phyloP scores from a whole-genome alignment of 2,329 filamentous ascomycete genomes.

The Colletotrichum liaoningense region DNA sequence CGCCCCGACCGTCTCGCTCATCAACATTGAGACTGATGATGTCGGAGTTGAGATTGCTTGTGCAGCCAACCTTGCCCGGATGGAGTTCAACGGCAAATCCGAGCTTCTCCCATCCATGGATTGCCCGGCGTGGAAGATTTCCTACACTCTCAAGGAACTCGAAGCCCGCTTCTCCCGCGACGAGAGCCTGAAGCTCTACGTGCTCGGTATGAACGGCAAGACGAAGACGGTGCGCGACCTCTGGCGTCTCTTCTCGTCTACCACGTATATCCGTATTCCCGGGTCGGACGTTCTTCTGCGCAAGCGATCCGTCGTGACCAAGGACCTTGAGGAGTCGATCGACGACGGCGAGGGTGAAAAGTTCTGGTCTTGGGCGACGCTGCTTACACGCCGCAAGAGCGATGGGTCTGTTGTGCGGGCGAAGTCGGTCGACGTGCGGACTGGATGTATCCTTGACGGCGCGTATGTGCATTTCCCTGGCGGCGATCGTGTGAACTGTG shows the following conservation, averaged over 20 bases:
- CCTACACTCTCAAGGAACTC: slow-evolving; percentile 43
- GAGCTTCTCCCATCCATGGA: slow-evolving; percentile 25
- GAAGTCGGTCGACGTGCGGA: slow-evolving; percentile 55
- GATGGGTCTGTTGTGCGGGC: slow-evolving; percentile 50
- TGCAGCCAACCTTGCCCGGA: slow-evolving; percentile 35
- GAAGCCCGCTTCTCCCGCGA: slow-evolving; percentile 44
- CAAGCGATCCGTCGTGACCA: slow-evolving; percentile 41
- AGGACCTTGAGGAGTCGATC: slow-evolving; percentile 36
- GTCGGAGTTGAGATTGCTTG: slow-evolving; percentile 39
- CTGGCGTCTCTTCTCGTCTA: slow-evolving; percentile 46
- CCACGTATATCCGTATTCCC: slow-evolving; percentile 50
- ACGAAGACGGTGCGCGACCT: slow-evolving; percentile 44
- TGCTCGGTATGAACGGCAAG: slow-evolving; percentile 55
- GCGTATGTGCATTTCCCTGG: slow-evolving; percentile 58
- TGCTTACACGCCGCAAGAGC: slow-evolving; percentile 44
- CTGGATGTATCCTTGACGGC: slow-evolving; percentile 57
- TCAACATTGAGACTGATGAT: slow-evolving; percentile 37
- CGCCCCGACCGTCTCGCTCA: not conserved
- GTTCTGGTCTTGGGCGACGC: slow-evolving; percentile 45
- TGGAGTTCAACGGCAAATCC: slow-evolving; percentile 33
- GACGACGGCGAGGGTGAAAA: slow-evolving; percentile 24
- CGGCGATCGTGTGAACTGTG: slow-evolving; percentile 55
- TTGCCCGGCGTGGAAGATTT: slow-evolving; percentile 15
- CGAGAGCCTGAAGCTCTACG: slow-evolving; percentile 43
- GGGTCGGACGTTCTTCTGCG: slow-evolving; percentile 50